A percentile compares a stretch with the other conserved stretches of the same genome.
Evolutionary conservation across 2,329 filamentous ascomycete genomes (phyloP).

Genomic region (Aureobasidium lini): DNA sequence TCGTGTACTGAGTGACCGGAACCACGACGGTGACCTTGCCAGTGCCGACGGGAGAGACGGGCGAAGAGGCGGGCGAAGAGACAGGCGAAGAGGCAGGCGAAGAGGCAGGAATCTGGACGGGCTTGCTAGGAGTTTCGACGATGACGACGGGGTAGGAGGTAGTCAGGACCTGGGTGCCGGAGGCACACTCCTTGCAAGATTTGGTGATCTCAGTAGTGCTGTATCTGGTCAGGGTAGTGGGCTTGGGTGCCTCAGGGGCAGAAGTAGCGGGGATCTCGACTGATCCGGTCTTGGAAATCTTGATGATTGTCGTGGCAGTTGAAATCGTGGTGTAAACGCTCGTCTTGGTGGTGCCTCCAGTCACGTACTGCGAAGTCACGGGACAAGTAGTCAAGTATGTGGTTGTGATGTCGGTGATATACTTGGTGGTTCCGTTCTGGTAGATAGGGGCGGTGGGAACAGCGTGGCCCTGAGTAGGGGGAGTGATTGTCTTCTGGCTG

Average conservation of each 20-base stretch:
- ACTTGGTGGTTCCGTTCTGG: background rate
- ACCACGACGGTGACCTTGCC: conserved; percentile 8
- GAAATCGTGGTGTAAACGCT: background rate
- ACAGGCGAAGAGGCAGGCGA: background rate
- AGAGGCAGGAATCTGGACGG: background rate
- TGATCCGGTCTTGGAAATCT: background rate
- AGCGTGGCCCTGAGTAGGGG: conserved; percentile 3
- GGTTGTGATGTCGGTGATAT: background rate
- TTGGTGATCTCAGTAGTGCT: conserved; percentile 27
- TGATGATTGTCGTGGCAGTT: conserved; percentile 2
- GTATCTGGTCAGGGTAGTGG: conserved; percentile 18
- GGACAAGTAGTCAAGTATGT: conserved; percentile 14
- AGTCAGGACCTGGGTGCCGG: conserved; percentile 9
- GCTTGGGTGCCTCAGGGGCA: conserved; percentile 1
- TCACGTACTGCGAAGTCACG: background rate
- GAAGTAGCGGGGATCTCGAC: background rate
- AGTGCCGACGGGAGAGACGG: background rate
- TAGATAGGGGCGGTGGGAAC: background rate
- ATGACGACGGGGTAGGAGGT: conserved; percentile 6
- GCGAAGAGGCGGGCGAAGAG: background rate
- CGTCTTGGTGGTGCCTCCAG: conserved; percentile 6
- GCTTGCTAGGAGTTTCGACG: background rate
- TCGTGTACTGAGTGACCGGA: conserved; percentile 15
- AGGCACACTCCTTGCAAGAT: conserved; percentile 26
- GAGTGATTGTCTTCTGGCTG: background rate